Conservation (phyloP, 2,329 filamentous ascomycete genomes). For the Colletotrichum lentis region DNA sequence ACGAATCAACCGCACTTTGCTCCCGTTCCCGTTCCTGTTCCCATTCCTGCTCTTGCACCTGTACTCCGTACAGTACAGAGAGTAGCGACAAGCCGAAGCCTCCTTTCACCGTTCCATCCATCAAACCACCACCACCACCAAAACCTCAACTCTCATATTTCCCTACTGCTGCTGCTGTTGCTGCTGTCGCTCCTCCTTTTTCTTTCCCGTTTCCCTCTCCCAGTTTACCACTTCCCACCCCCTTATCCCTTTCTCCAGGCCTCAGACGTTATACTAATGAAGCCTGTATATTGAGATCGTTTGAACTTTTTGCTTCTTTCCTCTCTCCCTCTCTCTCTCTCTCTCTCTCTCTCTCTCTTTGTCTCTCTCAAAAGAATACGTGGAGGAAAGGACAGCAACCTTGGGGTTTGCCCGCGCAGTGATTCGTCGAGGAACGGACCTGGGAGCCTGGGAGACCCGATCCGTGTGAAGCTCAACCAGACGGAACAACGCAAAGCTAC, state of each 20-base stretch:
- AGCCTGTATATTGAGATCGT: conserved; percentile 40
- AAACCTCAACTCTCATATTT: conserved; percentile 26
- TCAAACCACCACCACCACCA: conserved; percentile 14
- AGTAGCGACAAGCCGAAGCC: conserved; percentile 3
- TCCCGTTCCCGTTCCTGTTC: background rate
- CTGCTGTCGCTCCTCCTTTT: background rate
- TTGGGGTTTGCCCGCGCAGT: conserved; percentile 15
- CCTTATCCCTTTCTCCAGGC: conserved; percentile 40
- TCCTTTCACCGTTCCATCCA: conserved; percentile 25
- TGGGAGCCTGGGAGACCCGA: conserved; percentile 30
- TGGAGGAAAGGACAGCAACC: conserved; percentile 34
- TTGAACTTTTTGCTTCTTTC: conserved; percentile 37
- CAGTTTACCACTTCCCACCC: conserved; percentile 15
- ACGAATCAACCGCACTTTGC: background rate
- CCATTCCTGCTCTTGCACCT: background rate
- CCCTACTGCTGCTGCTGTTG: conserved; percentile 2
- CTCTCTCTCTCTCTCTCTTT: conserved; percentile 29
- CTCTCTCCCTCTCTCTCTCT: conserved; percentile 28
- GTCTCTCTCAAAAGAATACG: conserved; percentile 24
- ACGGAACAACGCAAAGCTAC: conserved; percentile 12
- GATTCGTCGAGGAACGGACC: conserved; percentile 11
- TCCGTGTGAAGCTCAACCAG: conserved; percentile 25
- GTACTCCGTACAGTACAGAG: no score
- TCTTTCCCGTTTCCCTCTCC: conserved; percentile 12
- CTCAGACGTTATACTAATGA: conserved; percentile 39